These are phyloP conservation scores for Alisma plantagoaquatica DNA, from an alignment of 106 monocot species.

Conservation along the genomic window DNA sequence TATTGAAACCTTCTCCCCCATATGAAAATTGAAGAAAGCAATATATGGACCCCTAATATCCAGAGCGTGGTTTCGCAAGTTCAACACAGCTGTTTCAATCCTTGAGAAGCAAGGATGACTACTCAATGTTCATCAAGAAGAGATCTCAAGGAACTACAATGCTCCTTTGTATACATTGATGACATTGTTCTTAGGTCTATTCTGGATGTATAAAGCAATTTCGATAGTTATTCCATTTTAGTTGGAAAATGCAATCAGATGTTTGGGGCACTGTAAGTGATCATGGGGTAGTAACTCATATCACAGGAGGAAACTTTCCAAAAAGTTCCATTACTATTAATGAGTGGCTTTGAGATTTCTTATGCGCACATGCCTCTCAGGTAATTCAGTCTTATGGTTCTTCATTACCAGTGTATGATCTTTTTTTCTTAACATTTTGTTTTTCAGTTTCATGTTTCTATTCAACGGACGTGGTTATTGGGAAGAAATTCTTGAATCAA, in stretches of 20 bases:
- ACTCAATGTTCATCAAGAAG: no score
- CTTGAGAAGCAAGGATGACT: no score
- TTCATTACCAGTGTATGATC: conserved; percentile 3
- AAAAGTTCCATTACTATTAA: not conserved
- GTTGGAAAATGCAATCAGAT: not conserved
- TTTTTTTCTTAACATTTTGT: not conserved
- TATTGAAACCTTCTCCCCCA: no score
- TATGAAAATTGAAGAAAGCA: no score
- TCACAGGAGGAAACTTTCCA: conserved; percentile 1
- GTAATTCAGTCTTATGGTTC: conserved; percentile 10
- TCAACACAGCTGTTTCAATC: no score
- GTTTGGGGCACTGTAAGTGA: not conserved
- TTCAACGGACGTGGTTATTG: no score
- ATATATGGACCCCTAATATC: no score
- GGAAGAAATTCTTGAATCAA: conserved; percentile 5
- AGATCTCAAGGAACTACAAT: no score
- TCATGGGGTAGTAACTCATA: conserved; percentile 2
- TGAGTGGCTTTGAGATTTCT: not conserved
- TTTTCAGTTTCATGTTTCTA: conserved; percentile 4
- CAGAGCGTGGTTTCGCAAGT: no score
- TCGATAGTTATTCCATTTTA: not conserved
- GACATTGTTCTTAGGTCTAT: not conserved
- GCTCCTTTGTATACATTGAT: no score
- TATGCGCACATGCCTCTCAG: conserved; percentile 7
- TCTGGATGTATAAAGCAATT: not conserved